Conservation (phyloP, 148 eudicot genomes). For the Chenopodium quinoa region DNA sequence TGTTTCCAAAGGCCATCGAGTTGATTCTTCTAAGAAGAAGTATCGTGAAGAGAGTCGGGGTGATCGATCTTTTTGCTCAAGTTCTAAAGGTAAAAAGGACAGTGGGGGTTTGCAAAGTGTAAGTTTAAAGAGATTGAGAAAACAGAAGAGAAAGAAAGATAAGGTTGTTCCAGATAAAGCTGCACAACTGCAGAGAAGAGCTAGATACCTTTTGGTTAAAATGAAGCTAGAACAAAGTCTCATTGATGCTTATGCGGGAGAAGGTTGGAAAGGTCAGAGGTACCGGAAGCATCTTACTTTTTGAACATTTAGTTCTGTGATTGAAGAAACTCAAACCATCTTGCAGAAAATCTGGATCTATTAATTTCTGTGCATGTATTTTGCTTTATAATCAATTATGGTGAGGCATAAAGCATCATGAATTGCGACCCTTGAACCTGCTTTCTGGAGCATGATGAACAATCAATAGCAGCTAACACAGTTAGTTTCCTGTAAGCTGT, state of each 20-base stretch:
- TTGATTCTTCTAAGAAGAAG: constrained; percentile 10
- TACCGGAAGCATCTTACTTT: constrained; percentile 33
- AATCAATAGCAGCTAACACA: background rate
- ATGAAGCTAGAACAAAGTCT: constrained; percentile 90
- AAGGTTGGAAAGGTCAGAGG: constrained; percentile 99
- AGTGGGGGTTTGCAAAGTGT: constrained; percentile 15
- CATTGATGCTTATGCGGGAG: constrained; percentile 85
- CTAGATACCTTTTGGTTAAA: constrained; percentile 76
- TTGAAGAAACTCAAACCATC: background rate
- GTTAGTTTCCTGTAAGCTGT: background rate
- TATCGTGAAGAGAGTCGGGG: constrained; percentile 18
- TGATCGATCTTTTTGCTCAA: constrained; percentile 17
- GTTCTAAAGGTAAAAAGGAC: constrained; percentile 22
- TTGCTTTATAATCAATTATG: background rate
- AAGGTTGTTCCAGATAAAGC: constrained; percentile 60
- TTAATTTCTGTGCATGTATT: background rate
- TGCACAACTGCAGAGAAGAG: constrained; percentile 62
- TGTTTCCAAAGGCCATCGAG: background rate
- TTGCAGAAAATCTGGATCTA: background rate
- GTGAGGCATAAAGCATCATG: background rate
- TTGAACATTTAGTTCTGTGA: constrained; percentile 12
- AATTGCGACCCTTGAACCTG: background rate
- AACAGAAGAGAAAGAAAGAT: constrained; percentile 42
- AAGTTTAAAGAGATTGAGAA: constrained; percentile 44
- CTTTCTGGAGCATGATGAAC: background rate